These are phyloP conservation scores for Metschnikowia reukaufii DNA, from an alignment of 805 yeast genomes.

Conservation along the genomic window DNA sequence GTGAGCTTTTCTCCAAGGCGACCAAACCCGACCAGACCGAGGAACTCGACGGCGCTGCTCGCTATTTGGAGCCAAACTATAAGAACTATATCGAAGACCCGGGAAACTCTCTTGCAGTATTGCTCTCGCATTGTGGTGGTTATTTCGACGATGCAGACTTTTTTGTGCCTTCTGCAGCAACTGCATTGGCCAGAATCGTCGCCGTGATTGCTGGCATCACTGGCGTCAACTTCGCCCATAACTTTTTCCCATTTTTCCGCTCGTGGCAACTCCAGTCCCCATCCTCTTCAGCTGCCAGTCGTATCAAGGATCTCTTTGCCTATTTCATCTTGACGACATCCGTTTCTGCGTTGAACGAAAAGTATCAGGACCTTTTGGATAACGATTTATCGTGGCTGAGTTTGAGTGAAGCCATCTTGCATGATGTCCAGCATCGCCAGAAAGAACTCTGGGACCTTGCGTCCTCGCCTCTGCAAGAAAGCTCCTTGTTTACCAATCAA, in stretches of 20 bases:
- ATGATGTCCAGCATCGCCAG: constrained; percentile 28
- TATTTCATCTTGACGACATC: constrained; percentile 28
- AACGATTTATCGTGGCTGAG: constrained; percentile 23
- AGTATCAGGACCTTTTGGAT: constrained; percentile 26
- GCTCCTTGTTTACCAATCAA: constrained; percentile 5
- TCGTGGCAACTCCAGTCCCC: constrained; percentile 39
- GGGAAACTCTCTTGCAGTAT: constrained; percentile 43
- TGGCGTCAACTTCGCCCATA: constrained; percentile 49
- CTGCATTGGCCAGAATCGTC: constrained; percentile 26
- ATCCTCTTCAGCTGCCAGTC: constrained; percentile 10
- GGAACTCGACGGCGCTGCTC: constrained; percentile 13
- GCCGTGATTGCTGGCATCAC: constrained; percentile 28
- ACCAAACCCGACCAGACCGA: constrained; percentile 11
- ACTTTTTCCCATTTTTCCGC: constrained; percentile 46
- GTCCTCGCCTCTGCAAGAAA: neutral
- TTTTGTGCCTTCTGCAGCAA: constrained; percentile 6
- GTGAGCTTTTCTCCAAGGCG: constrained; percentile 27
- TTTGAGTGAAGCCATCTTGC: constrained; percentile 20
- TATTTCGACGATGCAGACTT: constrained; percentile 29
- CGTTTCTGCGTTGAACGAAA: constrained; percentile 28
- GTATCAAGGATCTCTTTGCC: constrained; percentile 34
- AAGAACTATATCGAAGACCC: constrained; percentile 41
- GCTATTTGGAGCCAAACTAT: constrained; percentile 38
- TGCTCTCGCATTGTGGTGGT: constrained; percentile 37
- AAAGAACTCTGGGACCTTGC: neutral